These are phyloP conservation scores for Pseudocercospora ulei DNA, from an alignment of 2,329 filamentous ascomycete genomes.

Conservation along the genomic window DNA sequence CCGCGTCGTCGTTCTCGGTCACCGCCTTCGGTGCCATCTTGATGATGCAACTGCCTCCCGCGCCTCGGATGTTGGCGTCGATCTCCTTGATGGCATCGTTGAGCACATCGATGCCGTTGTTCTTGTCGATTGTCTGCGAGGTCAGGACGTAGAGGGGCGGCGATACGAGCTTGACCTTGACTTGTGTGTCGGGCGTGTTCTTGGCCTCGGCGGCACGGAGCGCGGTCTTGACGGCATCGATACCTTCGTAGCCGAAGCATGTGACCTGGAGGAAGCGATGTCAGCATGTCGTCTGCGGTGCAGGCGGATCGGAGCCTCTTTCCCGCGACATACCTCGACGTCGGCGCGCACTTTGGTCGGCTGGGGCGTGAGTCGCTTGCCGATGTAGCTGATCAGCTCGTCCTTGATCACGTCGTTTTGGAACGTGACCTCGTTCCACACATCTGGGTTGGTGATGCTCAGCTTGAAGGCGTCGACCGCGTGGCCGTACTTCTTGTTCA, in stretches of 20 bases:
- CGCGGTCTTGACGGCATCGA: conserved; percentile 93
- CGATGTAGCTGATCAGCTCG: conserved; percentile 89
- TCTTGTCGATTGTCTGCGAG: conserved; percentile 91
- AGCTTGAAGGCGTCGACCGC: conserved; percentile 98
- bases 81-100: conserved; percentile 88
- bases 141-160: conserved; percentile 94
- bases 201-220: conserved; percentile 82
- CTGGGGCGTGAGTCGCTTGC: conserved; percentile 92
- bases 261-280: conserved; percentile 46
- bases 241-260: conserved; percentile 85
- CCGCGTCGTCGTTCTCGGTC: conserved; percentile 94
- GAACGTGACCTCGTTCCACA: conserved; percentile 90
- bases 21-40: conserved; percentile 99
- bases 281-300: conserved; percentile 1
- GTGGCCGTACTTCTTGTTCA: conserved; percentile 96
- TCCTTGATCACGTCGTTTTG: conserved; percentile 74
- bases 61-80: conserved; percentile 63
- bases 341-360: conserved; percentile 98
- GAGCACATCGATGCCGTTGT: conserved; percentile 67
- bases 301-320: not conserved
- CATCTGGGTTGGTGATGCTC: conserved; percentile 93
- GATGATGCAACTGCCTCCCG: conserved; percentile 71
- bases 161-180: conserved; percentile 98
- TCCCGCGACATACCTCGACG: conserved; percentile 57
- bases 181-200: conserved; percentile 84